Percentiles rank a stretch among this genome's conserved stretches.
phyloP scores from a whole-genome alignment of 768 basidiomycete genomes.

The Mycena leptocephala region DNA sequence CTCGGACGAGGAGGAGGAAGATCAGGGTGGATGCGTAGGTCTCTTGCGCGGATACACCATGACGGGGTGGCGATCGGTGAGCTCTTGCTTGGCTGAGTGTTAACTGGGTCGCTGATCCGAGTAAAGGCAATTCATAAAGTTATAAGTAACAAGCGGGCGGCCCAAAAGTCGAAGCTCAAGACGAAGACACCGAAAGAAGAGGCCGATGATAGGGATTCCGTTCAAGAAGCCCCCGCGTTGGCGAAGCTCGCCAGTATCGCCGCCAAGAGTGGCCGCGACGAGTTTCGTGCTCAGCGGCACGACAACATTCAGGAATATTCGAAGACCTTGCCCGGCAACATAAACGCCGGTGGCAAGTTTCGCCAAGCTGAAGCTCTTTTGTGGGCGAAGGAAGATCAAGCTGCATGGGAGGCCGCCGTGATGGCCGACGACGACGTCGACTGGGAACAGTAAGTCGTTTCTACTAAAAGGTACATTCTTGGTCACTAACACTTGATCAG shows the following conservation, averaged over 20 bases:
- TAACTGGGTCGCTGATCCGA: background rate
- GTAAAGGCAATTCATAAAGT: conserved; percentile 30
- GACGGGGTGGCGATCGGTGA: conserved; percentile 11
- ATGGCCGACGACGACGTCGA: conserved; percentile 10
- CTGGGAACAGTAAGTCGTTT: conserved; percentile 19
- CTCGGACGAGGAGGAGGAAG: background rate
- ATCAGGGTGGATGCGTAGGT: background rate
- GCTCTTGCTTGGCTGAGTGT: background rate
- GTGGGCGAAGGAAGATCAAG: conserved; percentile 27
- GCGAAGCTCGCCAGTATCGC: background rate
- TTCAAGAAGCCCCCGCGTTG: background rate
- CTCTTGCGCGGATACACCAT: conserved; percentile 9
- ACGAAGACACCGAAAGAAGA: background rate
- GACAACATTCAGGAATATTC: background rate
- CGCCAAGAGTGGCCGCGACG: conserved; percentile 18
- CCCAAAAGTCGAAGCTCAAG: background rate
- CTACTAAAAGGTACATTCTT: background rate
- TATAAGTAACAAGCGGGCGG: conserved; percentile 26
- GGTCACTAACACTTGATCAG: conserved; percentile 5
- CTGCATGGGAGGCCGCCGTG: conserved; percentile 13
- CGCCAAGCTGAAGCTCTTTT: conserved; percentile 12
- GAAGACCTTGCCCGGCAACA: background rate
- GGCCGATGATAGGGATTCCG: background rate
- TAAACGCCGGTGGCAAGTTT: conserved; percentile 27
- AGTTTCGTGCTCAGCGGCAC: conserved; percentile 11